Base-by-base conservation (phyloP, 2,329 filamentous ascomycete species). In the Fusarium torreyae region DNA sequence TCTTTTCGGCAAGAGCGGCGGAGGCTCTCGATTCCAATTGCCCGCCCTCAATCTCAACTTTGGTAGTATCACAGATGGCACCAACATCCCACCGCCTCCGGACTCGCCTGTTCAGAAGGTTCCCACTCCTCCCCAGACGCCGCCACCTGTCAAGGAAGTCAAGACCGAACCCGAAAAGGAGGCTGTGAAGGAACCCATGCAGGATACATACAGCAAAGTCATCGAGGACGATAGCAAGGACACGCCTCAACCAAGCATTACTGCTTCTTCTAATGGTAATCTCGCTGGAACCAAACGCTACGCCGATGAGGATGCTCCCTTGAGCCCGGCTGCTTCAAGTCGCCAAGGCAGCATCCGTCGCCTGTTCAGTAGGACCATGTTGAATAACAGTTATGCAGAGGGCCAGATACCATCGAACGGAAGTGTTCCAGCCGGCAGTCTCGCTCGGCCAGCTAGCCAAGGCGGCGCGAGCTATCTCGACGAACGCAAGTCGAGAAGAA, bases 1-100 rank as follows among this genome's bases (percentile, higher is more conserved):
- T 70, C 70, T 74, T 58, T 57, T 76, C 59, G 74, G 69, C 57
- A 77, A 76, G 66, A 72, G 71, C 63, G 64, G 72, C 33, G 63
- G 66, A 45, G 70, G 70, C 60, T 70, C 76, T 59, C 81, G 81
- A 71, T 89, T 89, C 68, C 85, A 89, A 79, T 83, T 89, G 60
- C 87, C 87, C 10, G 84, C 82, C 46, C 82, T 89, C 64, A 81
- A 89, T 67, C 83, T 89, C 79, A 84, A 88, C 69, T 88, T 89
- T 71, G 82, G 84, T 62, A 87, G 84, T 46, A 80, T 89, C 74
- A 89, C 87, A 43, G 87, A 89, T 40, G 87, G 87, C 55, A 89
- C 87, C 75, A 75, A 87, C 74, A 89, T 89, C 69, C 87, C 87
- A 43, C 85, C 87, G 31, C 87, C 87, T 24, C 81, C 81, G 46